Conservation (phyloP, 352 stramenopile genomes). For the Thalassiosira oceanica region DNA sequence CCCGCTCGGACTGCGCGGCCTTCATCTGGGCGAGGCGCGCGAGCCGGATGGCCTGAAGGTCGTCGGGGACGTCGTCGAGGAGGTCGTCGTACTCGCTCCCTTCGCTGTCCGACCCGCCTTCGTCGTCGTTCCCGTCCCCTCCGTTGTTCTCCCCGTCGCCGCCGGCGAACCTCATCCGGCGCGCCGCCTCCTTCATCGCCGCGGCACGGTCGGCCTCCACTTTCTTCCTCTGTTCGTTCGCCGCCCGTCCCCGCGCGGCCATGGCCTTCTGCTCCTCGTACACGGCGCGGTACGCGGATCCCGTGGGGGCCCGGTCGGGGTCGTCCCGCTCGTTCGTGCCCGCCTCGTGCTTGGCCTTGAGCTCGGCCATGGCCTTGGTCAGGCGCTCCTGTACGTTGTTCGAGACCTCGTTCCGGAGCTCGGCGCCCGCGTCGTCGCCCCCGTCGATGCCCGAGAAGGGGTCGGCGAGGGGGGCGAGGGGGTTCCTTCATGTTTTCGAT, state of each 20-base stretch:
- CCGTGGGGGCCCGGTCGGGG: constrained; percentile 57
- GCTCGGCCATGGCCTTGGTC: constrained; percentile 73
- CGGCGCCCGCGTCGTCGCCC: constrained; percentile 33
- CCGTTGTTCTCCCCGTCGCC: constrained; percentile 67
- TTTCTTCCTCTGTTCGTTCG: constrained; percentile 7
- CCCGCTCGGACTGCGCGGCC: constrained; percentile 74
- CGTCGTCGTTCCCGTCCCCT: too few relatives aligned
- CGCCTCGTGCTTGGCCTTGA: constrained; percentile 72
- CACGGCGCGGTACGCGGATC: constrained; percentile 46
- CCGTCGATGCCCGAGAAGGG: constrained; percentile 40
- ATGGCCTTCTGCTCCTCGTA: constrained; percentile 32
- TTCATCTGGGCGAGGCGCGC: constrained; percentile 79
- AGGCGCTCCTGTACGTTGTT: constrained; percentile 82
- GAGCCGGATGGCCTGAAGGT: constrained; percentile 79
- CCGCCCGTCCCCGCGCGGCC: neutral
- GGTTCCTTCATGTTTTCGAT: too few relatives aligned
- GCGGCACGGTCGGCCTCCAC: constrained; percentile 28
- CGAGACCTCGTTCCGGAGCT: constrained; percentile 67
- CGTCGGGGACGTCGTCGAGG: constrained; percentile 82
- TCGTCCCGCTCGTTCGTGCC: constrained; percentile 62
- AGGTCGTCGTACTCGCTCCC: too few relatives aligned
- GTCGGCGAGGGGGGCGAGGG: constrained; percentile 58
- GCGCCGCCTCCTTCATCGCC: constrained; percentile 35
- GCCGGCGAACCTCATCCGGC: constrained; percentile 44
- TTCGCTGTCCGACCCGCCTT: too few relatives aligned